Conservation (phyloP, 2,329 filamentous ascomycete genomes). For the Colletotrichum simmondsii region DNA sequence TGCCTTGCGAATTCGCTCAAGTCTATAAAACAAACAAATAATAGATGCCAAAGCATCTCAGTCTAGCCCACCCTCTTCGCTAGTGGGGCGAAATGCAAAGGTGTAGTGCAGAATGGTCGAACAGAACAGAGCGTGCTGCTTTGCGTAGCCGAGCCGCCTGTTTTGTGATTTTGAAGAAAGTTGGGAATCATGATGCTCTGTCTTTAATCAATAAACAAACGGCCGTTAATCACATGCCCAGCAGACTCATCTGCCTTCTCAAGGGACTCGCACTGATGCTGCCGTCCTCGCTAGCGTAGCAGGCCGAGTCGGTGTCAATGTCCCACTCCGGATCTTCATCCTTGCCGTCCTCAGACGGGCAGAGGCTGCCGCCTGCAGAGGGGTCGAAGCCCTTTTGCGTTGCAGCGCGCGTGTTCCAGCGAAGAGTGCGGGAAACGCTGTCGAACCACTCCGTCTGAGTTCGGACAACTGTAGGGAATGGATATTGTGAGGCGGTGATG, state of each 20-base stretch:
- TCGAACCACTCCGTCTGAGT: slow-evolving; percentile 96
- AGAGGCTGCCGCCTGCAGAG: slow-evolving; percentile 43
- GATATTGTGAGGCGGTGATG: slow-evolving; percentile 94
- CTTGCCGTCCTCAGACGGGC: slow-evolving; percentile 59
- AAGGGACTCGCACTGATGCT: slow-evolving; percentile 75
- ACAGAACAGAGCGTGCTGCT: background rate
- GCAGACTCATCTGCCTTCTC: slow-evolving; percentile 77
- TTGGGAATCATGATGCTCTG: slow-evolving; percentile 5
- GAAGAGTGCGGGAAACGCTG: slow-evolving; percentile 88
- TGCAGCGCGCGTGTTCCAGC: slow-evolving; percentile 95
- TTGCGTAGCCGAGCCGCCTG: background rate
- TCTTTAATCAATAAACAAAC: background rate
- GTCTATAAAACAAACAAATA: slow-evolving; percentile 9
- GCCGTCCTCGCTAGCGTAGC: slow-evolving; percentile 78
- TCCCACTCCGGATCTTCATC: slow-evolving; percentile 80
- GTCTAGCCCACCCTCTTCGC: slow-evolving; percentile 1
- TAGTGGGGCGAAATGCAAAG: background rate
- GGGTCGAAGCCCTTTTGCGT: slow-evolving; percentile 89
- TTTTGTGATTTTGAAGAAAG: background rate
- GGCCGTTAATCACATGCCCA: slow-evolving; percentile 63
- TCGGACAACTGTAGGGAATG: slow-evolving; percentile 94
- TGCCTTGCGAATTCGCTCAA: background rate
- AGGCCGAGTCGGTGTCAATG: slow-evolving; percentile 88
- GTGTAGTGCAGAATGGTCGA: background rate
- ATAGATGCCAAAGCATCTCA: background rate